These are phyloP conservation scores for Kodamaea plutei DNA, from an alignment of 1,139 yeast genomes.

Conservation along the genomic window DNA sequence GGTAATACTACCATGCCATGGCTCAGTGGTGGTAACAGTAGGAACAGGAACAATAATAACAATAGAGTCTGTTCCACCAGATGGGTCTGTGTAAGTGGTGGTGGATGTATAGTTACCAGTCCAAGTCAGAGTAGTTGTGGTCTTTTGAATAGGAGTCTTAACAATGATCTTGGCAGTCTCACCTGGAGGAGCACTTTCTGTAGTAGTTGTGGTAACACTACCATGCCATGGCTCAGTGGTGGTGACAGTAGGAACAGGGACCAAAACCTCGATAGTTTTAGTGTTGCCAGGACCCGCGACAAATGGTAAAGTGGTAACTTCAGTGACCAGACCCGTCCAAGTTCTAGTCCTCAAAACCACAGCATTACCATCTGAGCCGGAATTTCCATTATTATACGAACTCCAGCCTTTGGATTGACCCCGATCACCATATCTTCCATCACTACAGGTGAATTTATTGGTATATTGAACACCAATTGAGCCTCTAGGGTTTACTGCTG, in stretches of 20 bases:
- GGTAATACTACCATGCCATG: conserved; percentile 10
- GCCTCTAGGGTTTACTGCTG: conserved; percentile 6
- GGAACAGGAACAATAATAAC: conserved; percentile 14
- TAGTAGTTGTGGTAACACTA: background rate
- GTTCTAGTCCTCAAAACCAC: conserved; percentile 22
- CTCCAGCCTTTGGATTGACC: conserved; percentile 5
- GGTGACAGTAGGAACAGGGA: conserved; percentile 13
- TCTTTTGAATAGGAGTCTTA: conserved; percentile 13
- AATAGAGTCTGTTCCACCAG: conserved; percentile 11
- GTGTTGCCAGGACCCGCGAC: conserved; percentile 6
- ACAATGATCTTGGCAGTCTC: conserved; percentile 17
- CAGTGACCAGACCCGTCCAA: conserved; percentile 21
- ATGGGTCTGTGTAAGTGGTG: conserved; percentile 13
- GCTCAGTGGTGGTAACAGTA: conserved; percentile 10
- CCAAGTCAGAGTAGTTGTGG: conserved; percentile 21
- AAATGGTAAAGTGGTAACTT: conserved; percentile 17
- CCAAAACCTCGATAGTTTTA: conserved; percentile 4
- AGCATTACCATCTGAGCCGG: conserved; percentile 20
- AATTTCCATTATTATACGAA: conserved; percentile 10
- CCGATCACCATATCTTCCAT: background rate
- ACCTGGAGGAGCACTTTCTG: conserved; percentile 9
- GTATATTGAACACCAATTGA: conserved; percentile 8
- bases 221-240: conserved; percentile 12
- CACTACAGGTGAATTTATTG: conserved; percentile 16
- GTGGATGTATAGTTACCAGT: conserved; percentile 18